Evolutionary conservation across 768 basidiomycete genomes (phyloP).

Genomic region (Mrakia hoshinonis): DNA sequence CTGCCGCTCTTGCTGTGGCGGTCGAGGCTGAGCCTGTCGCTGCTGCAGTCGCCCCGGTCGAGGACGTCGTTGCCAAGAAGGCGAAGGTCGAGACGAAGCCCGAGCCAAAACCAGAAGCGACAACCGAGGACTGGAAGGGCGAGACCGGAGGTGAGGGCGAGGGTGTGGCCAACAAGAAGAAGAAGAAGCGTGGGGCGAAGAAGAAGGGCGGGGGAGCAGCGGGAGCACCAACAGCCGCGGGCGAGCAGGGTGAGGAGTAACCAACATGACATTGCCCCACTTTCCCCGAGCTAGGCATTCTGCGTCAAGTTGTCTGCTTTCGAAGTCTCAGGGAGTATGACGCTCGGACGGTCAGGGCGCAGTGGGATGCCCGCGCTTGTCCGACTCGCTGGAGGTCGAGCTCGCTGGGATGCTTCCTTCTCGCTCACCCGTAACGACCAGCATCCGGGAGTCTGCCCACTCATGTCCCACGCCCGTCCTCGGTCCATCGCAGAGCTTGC

Average conservation of each 20-base stretch:
- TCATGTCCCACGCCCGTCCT: background rate
- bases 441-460: too few species aligned
- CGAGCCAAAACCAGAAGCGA: background rate
- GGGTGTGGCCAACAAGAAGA: constrained; percentile 29
- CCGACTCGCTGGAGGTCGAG: too few species aligned
- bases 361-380: too few species aligned
- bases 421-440: too few species aligned
- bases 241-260: constrained; percentile 19
- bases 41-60: background rate
- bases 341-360: too few species aligned
- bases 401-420: too few species aligned
- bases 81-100: background rate
- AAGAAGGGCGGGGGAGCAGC: constrained; percentile 30
- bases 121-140: background rate
- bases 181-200: constrained; percentile 35
- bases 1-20: background rate
- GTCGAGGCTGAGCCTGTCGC: background rate
- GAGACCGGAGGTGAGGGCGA: constrained; percentile 30
- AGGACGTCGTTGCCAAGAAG: background rate
- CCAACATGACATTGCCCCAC: too few species aligned
- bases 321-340: too few species aligned
- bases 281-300: too few species aligned
- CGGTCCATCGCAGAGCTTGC: constrained; percentile 11
- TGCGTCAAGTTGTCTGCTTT: too few species aligned
- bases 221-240: constrained; percentile 30